Percentiles rank a stretch among this genome's conserved stretches.
phyloP scores from a whole-genome alignment of 257 asterid species.

The Gynochthodes officinalis region DNA sequence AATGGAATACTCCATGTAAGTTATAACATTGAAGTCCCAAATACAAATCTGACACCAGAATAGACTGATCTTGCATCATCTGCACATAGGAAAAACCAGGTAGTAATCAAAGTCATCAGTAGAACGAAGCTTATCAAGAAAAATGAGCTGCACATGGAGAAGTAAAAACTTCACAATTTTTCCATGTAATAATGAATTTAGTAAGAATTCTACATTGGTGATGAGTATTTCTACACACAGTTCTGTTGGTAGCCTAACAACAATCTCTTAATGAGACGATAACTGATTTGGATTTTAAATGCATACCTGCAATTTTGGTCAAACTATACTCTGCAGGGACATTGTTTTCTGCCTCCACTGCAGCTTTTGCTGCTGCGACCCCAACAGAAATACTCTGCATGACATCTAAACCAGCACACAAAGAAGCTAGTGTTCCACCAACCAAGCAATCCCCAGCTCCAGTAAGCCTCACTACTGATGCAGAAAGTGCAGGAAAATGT shows the following conservation, averaged over 20 bases:
- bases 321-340: constrained; percentile 58
- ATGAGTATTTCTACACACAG: neutral
- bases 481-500: constrained; percentile 78
- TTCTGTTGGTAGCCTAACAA: neutral
- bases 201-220: neutral
- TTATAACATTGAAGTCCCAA: constrained; percentile 61
- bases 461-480: constrained; percentile 64
- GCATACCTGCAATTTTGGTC: constrained; percentile 55
- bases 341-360: constrained; percentile 68
- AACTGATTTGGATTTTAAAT: neutral
- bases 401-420: constrained; percentile 74
- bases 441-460: constrained; percentile 98
- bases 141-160: neutral
- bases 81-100: constrained; percentile 36
- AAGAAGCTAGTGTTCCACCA: constrained; percentile 72
- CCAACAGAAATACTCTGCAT: constrained; percentile 92
- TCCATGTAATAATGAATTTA: neutral
- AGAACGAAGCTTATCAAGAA: neutral
- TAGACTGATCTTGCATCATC: constrained; percentile 63
- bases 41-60: constrained; percentile 44
- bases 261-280: neutral
- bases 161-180: neutral
- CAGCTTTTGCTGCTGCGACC: constrained; percentile 84
- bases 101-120: neutral
- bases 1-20: neutral